phyloP scores from a whole-genome alignment of 129 eudicot genomes.

The Tagetes patula region DNA sequence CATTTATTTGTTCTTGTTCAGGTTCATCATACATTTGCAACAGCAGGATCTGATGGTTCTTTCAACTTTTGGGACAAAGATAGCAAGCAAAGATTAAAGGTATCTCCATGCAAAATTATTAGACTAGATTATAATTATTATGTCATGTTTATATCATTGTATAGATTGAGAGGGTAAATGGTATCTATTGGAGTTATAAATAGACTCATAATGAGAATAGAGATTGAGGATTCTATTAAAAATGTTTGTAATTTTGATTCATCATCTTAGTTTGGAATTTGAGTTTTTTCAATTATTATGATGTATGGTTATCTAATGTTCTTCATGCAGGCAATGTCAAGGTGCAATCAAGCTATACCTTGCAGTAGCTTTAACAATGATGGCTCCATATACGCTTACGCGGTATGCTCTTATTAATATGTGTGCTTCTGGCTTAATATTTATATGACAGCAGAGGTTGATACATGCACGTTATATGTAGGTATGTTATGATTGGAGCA shows the following conservation, averaged over 20 bases:
- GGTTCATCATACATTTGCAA: slow-evolving; percentile 90
- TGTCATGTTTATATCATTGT: too few species aligned
- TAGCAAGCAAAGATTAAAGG: slow-evolving; percentile 96
- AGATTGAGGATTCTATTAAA: too few species aligned
- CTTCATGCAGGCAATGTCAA: slow-evolving; percentile 67
- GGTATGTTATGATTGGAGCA: slow-evolving; percentile 45
- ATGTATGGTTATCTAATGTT: not conserved
- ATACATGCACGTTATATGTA: slow-evolving; percentile 17
- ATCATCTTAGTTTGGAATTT: slow-evolving; percentile 2
- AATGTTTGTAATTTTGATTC: not conserved
- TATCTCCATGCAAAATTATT: slow-evolving; percentile 15
- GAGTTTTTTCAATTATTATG: not conserved
- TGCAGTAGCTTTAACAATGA: slow-evolving; percentile 88
- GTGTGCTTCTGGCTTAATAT: not conserved
- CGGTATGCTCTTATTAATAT: slow-evolving; percentile 44
- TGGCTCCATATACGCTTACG: slow-evolving; percentile 88
- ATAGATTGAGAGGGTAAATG: too few species aligned
- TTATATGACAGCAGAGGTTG: not conserved
- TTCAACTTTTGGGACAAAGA: slow-evolving; percentile 97
- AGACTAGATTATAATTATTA: too few species aligned
- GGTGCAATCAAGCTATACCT: slow-evolving; percentile 85
- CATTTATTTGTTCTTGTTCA: slow-evolving; percentile 29
- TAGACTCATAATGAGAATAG: too few species aligned
- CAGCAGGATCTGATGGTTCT: slow-evolving; percentile 96
- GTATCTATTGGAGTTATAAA: too few species aligned